phyloP scores from a whole-genome alignment of 129 eudicot species.

The Saussurea involucrata region DNA sequence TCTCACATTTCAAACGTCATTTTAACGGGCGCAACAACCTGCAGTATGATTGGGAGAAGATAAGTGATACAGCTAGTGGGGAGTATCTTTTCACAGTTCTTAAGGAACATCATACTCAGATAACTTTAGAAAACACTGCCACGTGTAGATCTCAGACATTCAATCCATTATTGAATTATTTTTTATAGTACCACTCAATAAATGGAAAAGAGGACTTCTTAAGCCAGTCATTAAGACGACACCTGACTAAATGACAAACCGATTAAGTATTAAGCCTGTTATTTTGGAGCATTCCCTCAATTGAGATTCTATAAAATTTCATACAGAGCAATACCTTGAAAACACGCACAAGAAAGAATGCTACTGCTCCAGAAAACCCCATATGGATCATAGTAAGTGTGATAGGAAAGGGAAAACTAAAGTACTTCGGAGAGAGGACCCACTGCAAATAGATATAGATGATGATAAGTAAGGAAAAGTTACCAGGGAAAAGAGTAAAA shows the following conservation, averaged over 20 bases:
- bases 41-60: slow-evolving; percentile 18
- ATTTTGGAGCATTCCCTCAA: background rate
- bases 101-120: background rate
- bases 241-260: background rate
- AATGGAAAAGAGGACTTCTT: background rate
- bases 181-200: background rate
- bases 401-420: slow-evolving; percentile 92
- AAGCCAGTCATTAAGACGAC: background rate
- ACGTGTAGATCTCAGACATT: background rate
- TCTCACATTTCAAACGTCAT: slow-evolving; percentile 96
- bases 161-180: background rate
- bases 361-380: slow-evolving; percentile 94
- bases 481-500: background rate
- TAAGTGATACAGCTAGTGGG: background rate
- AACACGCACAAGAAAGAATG: slow-evolving; percentile 88
- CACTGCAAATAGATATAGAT: slow-evolving; percentile 55
- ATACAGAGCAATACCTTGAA: slow-evolving; percentile 60
- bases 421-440: slow-evolving; percentile 99
- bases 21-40: slow-evolving; percentile 94
- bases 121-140: background rate
- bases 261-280: background rate
- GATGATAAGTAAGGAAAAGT: background rate
- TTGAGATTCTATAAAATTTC: background rate
- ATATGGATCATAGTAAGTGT: slow-evolving; percentile 98
- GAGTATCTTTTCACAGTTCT: background rate